A percentile compares a stretch with the other conserved stretches of the same genome.
These are phyloP conservation scores for Fraxinus baroniana DNA, from an alignment of 305 asterid species.

Conservation along the genomic window DNA sequence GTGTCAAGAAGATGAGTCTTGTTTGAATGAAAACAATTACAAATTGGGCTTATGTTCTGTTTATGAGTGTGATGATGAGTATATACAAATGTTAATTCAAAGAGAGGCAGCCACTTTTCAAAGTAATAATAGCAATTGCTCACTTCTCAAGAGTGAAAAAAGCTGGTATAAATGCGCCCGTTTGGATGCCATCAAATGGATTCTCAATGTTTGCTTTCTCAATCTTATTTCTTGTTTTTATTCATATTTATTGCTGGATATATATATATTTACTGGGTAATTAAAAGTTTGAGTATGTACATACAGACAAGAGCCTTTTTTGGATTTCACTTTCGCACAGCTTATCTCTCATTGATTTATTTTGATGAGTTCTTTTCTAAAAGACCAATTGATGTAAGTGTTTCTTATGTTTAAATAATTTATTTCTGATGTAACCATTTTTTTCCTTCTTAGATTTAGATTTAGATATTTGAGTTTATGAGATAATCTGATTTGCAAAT, in stretches of 20 bases:
- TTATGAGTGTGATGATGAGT: conserved; percentile 30
- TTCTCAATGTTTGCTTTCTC: conserved; percentile 37
- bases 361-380: conserved; percentile 32
- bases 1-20: conserved; percentile 26
- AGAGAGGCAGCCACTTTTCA: conserved; percentile 18
- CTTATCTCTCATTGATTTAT: conserved; percentile 36
- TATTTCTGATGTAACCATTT: neutral
- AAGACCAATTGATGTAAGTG: conserved; percentile 32
- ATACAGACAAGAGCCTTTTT: conserved; percentile 36
- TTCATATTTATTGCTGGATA: neutral
- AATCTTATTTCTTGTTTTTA: neutral
- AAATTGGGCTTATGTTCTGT: conserved; percentile 20
- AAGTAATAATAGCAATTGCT: neutral
- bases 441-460: neutral
- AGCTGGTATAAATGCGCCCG: conserved; percentile 28
- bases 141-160: neutral
- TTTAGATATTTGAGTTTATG: neutral
- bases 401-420: neutral
- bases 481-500: neutral
- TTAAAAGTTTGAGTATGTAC: conserved; percentile 1
- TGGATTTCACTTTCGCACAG: conserved; percentile 34
- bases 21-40: neutral
- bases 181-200: conserved; percentile 45
- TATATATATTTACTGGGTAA: neutral
- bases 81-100: conserved; percentile 25